A percentile compares a stretch with the other conserved stretches of the same genome.
These are phyloP conservation scores for Populus davidiana DNA, from an alignment of 345 rosid genomes.

Conservation along the genomic window DNA sequence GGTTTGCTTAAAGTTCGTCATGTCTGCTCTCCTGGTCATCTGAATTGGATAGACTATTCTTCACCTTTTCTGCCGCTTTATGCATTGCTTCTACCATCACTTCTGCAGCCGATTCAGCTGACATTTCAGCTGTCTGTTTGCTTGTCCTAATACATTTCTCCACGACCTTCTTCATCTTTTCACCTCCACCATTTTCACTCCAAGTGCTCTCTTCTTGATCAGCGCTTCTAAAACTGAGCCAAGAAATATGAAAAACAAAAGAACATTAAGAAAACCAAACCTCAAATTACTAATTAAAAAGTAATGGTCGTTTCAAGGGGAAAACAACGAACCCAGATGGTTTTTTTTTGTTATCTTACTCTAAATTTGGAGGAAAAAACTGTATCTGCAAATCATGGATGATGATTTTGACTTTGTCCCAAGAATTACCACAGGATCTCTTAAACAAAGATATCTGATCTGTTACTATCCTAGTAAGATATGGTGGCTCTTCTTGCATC, in stretches of 20 bases:
- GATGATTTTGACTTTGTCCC: conserved; percentile 51
- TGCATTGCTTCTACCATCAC: too few relatives aligned
- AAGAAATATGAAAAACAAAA: background rate
- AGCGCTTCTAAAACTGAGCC: conserved; percentile 47
- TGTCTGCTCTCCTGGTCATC: background rate
- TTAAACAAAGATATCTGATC: conserved; percentile 30
- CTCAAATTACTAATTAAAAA: background rate
- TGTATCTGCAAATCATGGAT: conserved; percentile 42
- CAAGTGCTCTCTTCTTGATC: conserved; percentile 15
- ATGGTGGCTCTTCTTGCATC: conserved; percentile 33
- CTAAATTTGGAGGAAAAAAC: conserved; percentile 57
- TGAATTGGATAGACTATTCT: background rate
- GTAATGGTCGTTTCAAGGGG: background rate
- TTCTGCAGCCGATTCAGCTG: conserved; percentile 40
- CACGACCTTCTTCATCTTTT: conserved; percentile 53
- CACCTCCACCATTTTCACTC: conserved; percentile 23
- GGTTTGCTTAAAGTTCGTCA: background rate
- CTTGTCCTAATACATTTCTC: conserved; percentile 41
- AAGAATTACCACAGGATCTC: conserved; percentile 44
- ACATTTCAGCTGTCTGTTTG: conserved; percentile 41
- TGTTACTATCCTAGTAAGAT: conserved; percentile 23
- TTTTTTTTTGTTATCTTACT: conserved; percentile 30
- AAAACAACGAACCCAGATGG: background rate
- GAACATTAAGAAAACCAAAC: background rate
- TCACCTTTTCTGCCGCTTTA: background rate